These are phyloP conservation scores for Castanea sativa DNA, from an alignment of 306 rosid genomes.

Conservation along the genomic window DNA sequence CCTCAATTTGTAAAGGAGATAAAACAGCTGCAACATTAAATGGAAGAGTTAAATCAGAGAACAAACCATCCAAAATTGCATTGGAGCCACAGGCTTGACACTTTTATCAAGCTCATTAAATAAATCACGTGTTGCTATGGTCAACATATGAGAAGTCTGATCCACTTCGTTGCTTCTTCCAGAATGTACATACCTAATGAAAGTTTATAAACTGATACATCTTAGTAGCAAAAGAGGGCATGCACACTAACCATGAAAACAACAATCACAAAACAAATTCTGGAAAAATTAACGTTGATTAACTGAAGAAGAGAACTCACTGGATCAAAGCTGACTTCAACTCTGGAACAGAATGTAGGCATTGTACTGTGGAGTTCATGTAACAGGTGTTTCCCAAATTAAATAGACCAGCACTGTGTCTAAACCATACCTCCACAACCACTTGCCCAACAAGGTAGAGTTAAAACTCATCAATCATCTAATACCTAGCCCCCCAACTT, in stretches of 20 bases:
- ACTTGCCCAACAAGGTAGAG: too few species aligned
- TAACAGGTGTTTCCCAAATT: conserved; percentile 98
- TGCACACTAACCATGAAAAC: not conserved
- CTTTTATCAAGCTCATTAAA: conserved; percentile 88
- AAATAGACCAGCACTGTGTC: conserved; percentile 81
- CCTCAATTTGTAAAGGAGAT: not conserved
- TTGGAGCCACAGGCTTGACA: conserved; percentile 92
- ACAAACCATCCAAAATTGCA: conserved; percentile 99
- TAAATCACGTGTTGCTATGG: conserved; percentile 86
- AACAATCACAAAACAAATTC: not conserved
- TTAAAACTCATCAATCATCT: too few species aligned
- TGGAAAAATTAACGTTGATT: conserved; percentile 8
- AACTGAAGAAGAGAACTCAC: conserved; percentile 44
- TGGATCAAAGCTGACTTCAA: conserved; percentile 84
- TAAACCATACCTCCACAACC: too few species aligned
- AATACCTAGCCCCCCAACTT: too few species aligned
- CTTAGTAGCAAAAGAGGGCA: conserved; percentile 6
- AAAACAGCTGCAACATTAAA: conserved; percentile 1
- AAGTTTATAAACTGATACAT: conserved; percentile 22
- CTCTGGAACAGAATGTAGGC: conserved; percentile 98
- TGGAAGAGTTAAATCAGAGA: conserved; percentile 14
- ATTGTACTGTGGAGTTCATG: conserved; percentile 97
- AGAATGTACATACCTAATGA: conserved; percentile 67
- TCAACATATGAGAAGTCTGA: conserved; percentile 88
- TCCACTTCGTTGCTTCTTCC: conserved; percentile 81